phyloP scores from a whole-genome alignment of 2,329 filamentous ascomycete species.

The Pseudogymnoascus sp. region DNA sequence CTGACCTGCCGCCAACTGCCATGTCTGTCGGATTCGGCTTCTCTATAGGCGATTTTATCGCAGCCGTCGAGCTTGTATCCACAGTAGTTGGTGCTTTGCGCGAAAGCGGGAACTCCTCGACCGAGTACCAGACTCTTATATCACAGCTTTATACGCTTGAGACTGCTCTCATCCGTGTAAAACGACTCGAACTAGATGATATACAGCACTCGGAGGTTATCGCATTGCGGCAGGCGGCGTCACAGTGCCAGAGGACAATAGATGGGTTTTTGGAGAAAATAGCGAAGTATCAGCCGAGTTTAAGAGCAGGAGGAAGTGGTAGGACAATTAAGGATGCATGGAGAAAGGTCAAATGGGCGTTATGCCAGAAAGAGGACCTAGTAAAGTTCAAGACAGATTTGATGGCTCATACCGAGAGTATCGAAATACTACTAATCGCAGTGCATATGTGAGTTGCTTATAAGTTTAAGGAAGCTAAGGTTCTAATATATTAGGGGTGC shows the following conservation, averaged over 20 bases:
- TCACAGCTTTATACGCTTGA: constrained; percentile 22
- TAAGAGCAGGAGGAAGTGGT: constrained; percentile 13
- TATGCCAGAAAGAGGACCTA: constrained; percentile 28
- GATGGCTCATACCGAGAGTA: constrained; percentile 24
- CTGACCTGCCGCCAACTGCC: constrained; percentile 25
- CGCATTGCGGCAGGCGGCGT: constrained; percentile 23
- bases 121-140: constrained; percentile 16
- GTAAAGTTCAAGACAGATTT: constrained; percentile 25
- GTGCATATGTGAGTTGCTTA: constrained; percentile 22
- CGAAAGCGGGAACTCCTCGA: neutral
- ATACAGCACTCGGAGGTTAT: constrained; percentile 19
- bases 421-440: constrained; percentile 26
- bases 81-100: too few relatives aligned
- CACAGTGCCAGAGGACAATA: constrained; percentile 27
- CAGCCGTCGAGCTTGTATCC: too few relatives aligned
- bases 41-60: constrained; percentile 13
- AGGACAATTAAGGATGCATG: constrained; percentile 21
- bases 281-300: constrained; percentile 26
- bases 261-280: constrained; percentile 27
- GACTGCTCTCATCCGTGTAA: constrained; percentile 24
- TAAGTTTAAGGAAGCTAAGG: neutral
- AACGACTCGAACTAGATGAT: constrained; percentile 24
- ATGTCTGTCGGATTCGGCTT: constrained; percentile 25
- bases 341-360: constrained; percentile 26
- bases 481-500: neutral